phyloP scores from a whole-genome alignment of 2,329 filamentous ascomycete species.

The Falciphora oryzae region DNA sequence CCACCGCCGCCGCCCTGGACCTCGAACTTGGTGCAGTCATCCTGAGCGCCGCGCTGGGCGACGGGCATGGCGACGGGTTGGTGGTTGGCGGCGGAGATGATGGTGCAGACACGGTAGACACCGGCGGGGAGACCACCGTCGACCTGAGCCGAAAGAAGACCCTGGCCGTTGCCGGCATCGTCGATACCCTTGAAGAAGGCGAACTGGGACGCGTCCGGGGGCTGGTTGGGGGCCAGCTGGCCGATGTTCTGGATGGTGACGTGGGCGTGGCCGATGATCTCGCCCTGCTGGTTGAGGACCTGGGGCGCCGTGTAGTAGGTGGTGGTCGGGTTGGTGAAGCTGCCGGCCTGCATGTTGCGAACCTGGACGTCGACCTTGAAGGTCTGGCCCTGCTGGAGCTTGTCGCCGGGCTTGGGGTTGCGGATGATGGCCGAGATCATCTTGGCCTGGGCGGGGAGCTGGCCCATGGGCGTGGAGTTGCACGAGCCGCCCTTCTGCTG shows the following conservation, averaged over 20 bases:
- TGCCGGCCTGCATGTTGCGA: constrained; percentile 42
- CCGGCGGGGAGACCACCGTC: constrained; percentile 40
- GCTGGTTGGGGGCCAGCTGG: constrained; percentile 26
- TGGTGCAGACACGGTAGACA: constrained; percentile 45
- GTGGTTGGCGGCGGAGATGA: constrained; percentile 45
- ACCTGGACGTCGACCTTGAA: constrained; percentile 45
- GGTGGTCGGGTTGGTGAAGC: constrained; percentile 46
- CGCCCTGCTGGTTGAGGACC: constrained; percentile 33
- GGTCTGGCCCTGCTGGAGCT: constrained; percentile 29
- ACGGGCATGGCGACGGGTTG: constrained; percentile 54
- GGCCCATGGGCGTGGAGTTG: constrained; percentile 52
- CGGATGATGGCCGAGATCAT: constrained; percentile 52
- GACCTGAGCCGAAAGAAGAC: constrained; percentile 37
- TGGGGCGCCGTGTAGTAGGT: constrained; percentile 53
- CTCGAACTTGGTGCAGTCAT: constrained; percentile 46
- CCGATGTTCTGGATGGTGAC: constrained; percentile 44
- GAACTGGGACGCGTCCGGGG: constrained; percentile 33
- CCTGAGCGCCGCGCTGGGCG: constrained; percentile 47
- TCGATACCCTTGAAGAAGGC: constrained; percentile 56
- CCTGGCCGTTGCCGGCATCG: constrained; percentile 40
- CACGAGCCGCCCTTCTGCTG: constrained; percentile 46
- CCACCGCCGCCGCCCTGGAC: constrained; percentile 20
- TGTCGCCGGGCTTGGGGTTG: constrained; percentile 35
- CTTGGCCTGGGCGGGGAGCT: constrained; percentile 41
- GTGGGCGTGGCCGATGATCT: constrained; percentile 40